Percentiles rank a stretch among this genome's conserved stretches.
phyloP scores from a whole-genome alignment of 768 basidiomycete species.

The Leccinum subtestaceum region DNA sequence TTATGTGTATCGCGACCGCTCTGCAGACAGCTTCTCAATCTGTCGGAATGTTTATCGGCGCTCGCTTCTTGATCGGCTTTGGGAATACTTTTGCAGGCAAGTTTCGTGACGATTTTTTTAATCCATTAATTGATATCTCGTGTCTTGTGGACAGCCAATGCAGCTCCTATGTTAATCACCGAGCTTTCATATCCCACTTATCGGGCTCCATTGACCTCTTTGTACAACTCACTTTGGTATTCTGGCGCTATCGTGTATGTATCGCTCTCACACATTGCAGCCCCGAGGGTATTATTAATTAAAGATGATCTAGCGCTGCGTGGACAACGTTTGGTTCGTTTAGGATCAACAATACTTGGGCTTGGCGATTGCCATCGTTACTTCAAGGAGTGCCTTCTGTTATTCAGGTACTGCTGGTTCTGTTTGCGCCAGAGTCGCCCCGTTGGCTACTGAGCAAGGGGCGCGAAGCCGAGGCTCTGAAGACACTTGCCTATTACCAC shows the following conservation, averaged over 20 bases:
- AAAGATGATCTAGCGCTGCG: slow-evolving; percentile 46
- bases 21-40: slow-evolving; percentile 68
- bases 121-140: too few species aligned
- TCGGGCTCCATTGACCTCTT: slow-evolving; percentile 72
- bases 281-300: not conserved
- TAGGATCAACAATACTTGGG: slow-evolving; percentile 62
- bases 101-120: slow-evolving; percentile 10
- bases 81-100: slow-evolving; percentile 67
- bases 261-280: not conserved
- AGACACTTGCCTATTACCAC: slow-evolving; percentile 77
- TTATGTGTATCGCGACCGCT: slow-evolving; percentile 67
- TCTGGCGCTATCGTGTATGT: slow-evolving; percentile 75
- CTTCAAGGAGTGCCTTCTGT: slow-evolving; percentile 71
- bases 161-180: slow-evolving; percentile 80
- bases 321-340: slow-evolving; percentile 85
- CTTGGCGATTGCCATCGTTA: slow-evolving; percentile 79
- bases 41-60: slow-evolving; percentile 79
- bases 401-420: slow-evolving; percentile 62
- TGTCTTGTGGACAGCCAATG: slow-evolving; percentile 43
- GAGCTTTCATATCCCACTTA: slow-evolving; percentile 81
- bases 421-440: slow-evolving; percentile 77
- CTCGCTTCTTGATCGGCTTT: slow-evolving; percentile 76
- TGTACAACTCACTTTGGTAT: slow-evolving; percentile 85
- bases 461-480: slow-evolving; percentile 61
- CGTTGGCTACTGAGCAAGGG: slow-evolving; percentile 81